phyloP scores from a whole-genome alignment of 2,329 filamentous ascomycete genomes.

The Bipolaris oryzae region DNA sequence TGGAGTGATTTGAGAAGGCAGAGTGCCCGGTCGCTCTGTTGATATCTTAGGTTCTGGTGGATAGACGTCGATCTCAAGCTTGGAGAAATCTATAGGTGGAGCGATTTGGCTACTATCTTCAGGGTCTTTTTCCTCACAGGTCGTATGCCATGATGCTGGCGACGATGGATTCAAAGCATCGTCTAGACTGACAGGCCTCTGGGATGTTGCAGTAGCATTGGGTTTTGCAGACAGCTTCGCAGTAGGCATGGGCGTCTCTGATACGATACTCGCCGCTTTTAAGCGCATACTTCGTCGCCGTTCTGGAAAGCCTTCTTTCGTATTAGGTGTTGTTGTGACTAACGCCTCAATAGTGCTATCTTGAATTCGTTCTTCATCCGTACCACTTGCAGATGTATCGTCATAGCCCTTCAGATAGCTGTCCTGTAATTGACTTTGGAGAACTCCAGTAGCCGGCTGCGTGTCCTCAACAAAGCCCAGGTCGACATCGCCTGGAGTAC shows the following conservation, averaged over 20 bases:
- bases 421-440: conserved; percentile 52
- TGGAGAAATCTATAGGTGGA: conserved; percentile 27
- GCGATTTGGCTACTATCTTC: not conserved
- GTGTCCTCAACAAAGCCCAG: conserved; percentile 51
- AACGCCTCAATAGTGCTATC: not conserved
- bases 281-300: conserved; percentile 2
- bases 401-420: conserved; percentile 27
- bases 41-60: conserved; percentile 35
- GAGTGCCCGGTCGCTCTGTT: conserved; percentile 16
- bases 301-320: not conserved
- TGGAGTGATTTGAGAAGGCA: conserved; percentile 40
- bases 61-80: conserved; percentile 31
- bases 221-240: not conserved
- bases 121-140: not conserved
- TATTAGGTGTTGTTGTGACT: not conserved
- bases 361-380: not conserved
- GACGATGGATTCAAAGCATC: not conserved
- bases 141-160: not conserved
- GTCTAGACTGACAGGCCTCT: not conserved
- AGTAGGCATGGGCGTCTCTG: not conserved
- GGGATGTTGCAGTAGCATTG: not conserved
- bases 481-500: conserved; percentile 13
- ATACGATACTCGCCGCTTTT: not conserved
- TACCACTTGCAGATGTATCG: conserved; percentile 13
- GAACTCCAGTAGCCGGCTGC: conserved; percentile 48